Evolutionary conservation across 176 grass and related monocot species (phyloP).

Genomic region (Phoenix dactylifera): DNA sequence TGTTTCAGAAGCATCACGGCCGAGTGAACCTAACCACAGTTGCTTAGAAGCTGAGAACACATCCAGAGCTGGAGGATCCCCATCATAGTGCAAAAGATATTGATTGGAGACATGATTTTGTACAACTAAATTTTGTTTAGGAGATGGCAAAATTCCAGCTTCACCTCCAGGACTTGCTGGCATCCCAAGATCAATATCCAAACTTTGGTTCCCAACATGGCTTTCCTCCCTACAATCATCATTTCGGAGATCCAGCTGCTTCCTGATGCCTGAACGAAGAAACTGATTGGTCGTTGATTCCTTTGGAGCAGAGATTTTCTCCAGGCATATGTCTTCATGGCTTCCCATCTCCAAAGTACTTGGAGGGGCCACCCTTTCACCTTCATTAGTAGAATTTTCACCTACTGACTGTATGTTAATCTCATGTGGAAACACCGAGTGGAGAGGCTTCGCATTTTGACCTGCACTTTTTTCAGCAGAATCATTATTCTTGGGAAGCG

Average conservation of each 20-base stretch:
- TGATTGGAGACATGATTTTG: conserved; percentile 24
- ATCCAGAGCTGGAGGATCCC: conserved; percentile 37
- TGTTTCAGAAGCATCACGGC: conserved; percentile 44
- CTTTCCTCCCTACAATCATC: conserved; percentile 13
- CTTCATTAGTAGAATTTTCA: conserved; percentile 13
- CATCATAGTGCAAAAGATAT: conserved; percentile 48
- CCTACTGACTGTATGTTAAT: conserved; percentile 1
- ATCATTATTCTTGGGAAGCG: conserved; percentile 12
- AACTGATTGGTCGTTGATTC: neutral
- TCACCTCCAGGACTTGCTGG: conserved; percentile 20
- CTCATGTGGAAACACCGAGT: conserved; percentile 15
- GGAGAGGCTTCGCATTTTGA: conserved; percentile 11
- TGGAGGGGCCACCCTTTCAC: conserved; percentile 1
- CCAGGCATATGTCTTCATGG: conserved; percentile 22
- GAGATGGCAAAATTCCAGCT: conserved; percentile 19
- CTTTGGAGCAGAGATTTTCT: neutral
- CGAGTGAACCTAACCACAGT: conserved; percentile 64
- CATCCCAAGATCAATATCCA: conserved; percentile 13
- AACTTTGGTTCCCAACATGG: conserved; percentile 12
- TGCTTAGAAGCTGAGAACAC: conserved; percentile 80
- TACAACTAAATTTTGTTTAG: conserved; percentile 17
- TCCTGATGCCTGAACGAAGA: neutral
- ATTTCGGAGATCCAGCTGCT: conserved; percentile 19
- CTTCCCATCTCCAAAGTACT: conserved; percentile 22
- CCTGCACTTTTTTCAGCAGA: conserved; percentile 18